Base-by-base conservation (phyloP, 1,284 basidiomycete genomes). In the Irpex sp. region DNA sequence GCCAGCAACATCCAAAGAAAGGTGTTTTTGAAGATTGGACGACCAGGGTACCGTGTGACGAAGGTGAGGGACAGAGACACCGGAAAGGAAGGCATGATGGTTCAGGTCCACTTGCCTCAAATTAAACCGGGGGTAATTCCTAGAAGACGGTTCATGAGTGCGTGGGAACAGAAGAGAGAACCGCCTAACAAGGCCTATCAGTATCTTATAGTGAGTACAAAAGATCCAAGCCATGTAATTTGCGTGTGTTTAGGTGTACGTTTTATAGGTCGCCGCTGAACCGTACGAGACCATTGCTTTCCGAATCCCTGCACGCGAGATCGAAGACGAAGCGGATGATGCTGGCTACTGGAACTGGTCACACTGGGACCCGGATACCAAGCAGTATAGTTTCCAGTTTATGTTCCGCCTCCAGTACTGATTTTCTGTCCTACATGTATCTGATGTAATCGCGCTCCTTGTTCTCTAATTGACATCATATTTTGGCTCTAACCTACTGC, bases 211-310 rank as follows among this genome's bases (percentile, higher is more conserved):
- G 95, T 96, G 70, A 71, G 94, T 86, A 13, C 13, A 3, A 1
- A 5, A 13, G 60, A 39, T 56, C 21, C n/a, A n/a, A n/a, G 3
- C 4, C 3, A 13, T 54, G 56, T 26, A 65, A 54, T 50, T 61
- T 62, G 11, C 46, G 2, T 15, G 11, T 43, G 8, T 17, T 47
- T n/a, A 21, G 11, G 60, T 15, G 53, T 66, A 58, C 55, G 55
- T 13, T 31, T 46, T 33, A 26, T 69, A 97, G 94, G 93, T 99
- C 62, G 97, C 97, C 15, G 96, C 97, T 17, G 97, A 99, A 72
- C 97, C 97, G 5, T 99, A 99, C 74, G 97, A 99, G 78, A 98
- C 95, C 2, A 97, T 99, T 68, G 94, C 96, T 7, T 99, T 99
- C 82, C 94, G 97, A 35, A 94, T 99, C 68, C 97, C 97, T 54